A percentile compares a stretch with the other conserved stretches of the same genome.
These are phyloP conservation scores for Pseudophaeomoniella oleicola DNA, from an alignment of 2,329 filamentous ascomycete genomes.

Conservation along the genomic window DNA sequence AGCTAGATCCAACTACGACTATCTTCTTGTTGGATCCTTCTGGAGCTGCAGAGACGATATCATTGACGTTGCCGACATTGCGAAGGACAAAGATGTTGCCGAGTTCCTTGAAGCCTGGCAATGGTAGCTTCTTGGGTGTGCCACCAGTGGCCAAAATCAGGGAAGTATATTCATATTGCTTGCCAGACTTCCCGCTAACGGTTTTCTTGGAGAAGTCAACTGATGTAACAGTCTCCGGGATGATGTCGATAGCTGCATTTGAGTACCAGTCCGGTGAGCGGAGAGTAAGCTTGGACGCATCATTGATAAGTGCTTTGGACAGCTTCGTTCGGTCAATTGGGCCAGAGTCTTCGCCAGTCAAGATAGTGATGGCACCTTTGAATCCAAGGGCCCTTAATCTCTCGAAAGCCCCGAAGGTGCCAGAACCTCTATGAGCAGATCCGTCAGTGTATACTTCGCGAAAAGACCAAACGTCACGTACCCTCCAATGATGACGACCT, in stretches of 20 bases:
- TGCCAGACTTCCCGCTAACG: conserved; percentile 60
- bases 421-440: conserved; percentile 49
- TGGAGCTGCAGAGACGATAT: conserved; percentile 66
- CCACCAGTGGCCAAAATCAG: conserved; percentile 84
- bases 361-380: conserved; percentile 63
- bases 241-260: conserved; percentile 40
- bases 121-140: conserved; percentile 56
- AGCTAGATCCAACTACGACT: conserved; percentile 80
- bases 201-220: conserved; percentile 64
- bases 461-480: conserved; percentile 16
- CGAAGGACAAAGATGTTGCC: conserved; percentile 78
- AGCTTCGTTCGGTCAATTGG: conserved; percentile 92
- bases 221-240: conserved; percentile 48
- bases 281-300: conserved; percentile 63
- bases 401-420: conserved; percentile 67
- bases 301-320: conserved; percentile 80
- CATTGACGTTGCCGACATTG: conserved; percentile 59
- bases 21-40: conserved; percentile 75
- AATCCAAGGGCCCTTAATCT: conserved; percentile 71
- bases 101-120: conserved; percentile 75
- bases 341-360: conserved; percentile 69
- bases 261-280: conserved; percentile 66
- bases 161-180: conserved; percentile 66
- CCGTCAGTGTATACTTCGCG: conserved; percentile 5
- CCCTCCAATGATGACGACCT: conserved; percentile 73